Evolutionary conservation across 768 basidiomycete genomes (phyloP).

Genomic region (Amanita fuliginea): DNA sequence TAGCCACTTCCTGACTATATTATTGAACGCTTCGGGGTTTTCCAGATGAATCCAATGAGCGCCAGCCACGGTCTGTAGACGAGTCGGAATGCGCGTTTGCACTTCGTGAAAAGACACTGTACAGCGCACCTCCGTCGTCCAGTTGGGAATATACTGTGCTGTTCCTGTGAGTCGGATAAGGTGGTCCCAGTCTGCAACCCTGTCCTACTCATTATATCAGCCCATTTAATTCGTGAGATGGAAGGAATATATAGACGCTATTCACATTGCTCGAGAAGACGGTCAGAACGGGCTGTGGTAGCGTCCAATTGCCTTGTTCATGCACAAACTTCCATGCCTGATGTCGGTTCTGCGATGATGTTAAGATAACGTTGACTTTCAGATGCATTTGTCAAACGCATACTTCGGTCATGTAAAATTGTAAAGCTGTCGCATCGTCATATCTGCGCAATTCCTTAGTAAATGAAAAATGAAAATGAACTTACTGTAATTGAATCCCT

Average conservation of each 20-base stretch:
- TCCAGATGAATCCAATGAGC: conserved; percentile 68
- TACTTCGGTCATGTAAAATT: conserved; percentile 54
- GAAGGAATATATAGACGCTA: not conserved
- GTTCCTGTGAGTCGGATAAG: conserved; percentile 25
- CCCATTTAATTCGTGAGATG: not conserved
- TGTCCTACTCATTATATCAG: conserved; percentile 25
- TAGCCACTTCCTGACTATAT: conserved; percentile 43
- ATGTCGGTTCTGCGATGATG: conserved; percentile 25
- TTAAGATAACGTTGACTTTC: not conserved
- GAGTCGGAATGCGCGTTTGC: not conserved
- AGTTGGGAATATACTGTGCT: conserved; percentile 23
- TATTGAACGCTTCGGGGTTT: conserved; percentile 40
- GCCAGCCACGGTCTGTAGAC: conserved; percentile 33
- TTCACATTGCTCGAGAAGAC: conserved; percentile 27
- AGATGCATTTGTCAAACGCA: conserved; percentile 1
- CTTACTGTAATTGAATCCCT: conserved; percentile 55
- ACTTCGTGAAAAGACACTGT: not conserved
- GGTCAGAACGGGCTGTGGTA: conserved; percentile 32
- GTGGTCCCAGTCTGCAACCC: conserved; percentile 32
- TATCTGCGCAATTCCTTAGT: not conserved
- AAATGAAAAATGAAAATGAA: not conserved
- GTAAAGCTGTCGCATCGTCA: conserved; percentile 31
- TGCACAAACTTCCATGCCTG: conserved; percentile 28
- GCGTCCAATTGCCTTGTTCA: conserved; percentile 33
- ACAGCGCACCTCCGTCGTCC: conserved; percentile 25